Evolutionary conservation across 805 yeast genomes (phyloP).

Genomic region (Pichia rugopelliculosa): DNA sequence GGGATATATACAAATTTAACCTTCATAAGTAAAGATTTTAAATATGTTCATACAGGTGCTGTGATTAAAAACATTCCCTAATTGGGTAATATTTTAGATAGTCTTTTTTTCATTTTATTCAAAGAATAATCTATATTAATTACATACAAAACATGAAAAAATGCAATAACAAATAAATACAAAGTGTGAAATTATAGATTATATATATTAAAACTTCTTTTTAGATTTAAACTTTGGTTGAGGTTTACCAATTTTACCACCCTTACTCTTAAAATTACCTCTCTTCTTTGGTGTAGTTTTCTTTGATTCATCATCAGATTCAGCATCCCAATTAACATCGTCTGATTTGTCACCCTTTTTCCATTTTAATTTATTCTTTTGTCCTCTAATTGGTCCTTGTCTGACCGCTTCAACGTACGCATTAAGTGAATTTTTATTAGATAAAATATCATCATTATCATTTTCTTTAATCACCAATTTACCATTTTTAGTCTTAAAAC

Average conservation of each 20-base stretch:
- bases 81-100: background rate
- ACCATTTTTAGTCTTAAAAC: slow-evolving; percentile 54
- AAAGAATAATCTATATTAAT: background rate
- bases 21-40: too few relatives aligned
- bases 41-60: too few relatives aligned
- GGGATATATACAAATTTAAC: too few relatives aligned
- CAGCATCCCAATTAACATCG: slow-evolving; percentile 39
- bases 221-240: slow-evolving; percentile 50
- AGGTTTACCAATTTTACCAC: slow-evolving; percentile 24
- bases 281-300: slow-evolving; percentile 1
- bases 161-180: background rate
- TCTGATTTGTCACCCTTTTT: slow-evolving; percentile 43
- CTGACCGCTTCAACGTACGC: slow-evolving; percentile 93
- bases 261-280: slow-evolving; percentile 9
- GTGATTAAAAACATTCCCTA: too few relatives aligned
- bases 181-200: background rate
- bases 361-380: slow-evolving; percentile 82
- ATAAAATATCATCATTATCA: slow-evolving; percentile 41
- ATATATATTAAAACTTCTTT: slow-evolving; percentile 43
- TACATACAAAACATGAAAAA: background rate
- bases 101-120: background rate
- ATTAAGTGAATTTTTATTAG: slow-evolving; percentile 55
- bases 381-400: slow-evolving; percentile 92
- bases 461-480: slow-evolving; percentile 57
- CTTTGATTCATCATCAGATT: slow-evolving; percentile 17